Conservation (phyloP, 2,329 filamentous ascomycete genomes). For the Penicillium expansum region DNA sequence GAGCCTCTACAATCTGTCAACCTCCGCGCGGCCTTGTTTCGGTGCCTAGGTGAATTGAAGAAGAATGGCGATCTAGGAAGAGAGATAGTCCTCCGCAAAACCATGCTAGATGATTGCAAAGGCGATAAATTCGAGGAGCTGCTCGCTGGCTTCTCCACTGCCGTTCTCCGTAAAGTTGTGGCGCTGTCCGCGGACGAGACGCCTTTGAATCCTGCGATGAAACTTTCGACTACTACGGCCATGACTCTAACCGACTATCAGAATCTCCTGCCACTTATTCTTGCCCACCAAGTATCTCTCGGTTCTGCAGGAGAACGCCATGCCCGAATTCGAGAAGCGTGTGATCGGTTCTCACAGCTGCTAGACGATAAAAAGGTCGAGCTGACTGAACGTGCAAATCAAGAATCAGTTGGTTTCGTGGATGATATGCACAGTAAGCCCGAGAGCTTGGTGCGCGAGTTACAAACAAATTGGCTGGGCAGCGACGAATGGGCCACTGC, state of each 20-base stretch:
- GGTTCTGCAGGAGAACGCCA: constrained; percentile 59
- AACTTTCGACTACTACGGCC: constrained; percentile 54
- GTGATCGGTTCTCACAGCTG: constrained; percentile 62
- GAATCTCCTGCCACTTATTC: constrained; percentile 60
- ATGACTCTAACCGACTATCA: constrained; percentile 35
- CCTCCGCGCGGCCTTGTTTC: constrained; percentile 77
- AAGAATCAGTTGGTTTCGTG: constrained; percentile 17
- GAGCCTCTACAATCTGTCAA: constrained; percentile 90
- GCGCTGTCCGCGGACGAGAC: constrained; percentile 41
- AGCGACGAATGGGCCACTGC: constrained; percentile 70
- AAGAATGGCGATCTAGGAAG: constrained; percentile 79
- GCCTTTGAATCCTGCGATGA: constrained; percentile 52
- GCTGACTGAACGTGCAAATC: constrained; percentile 42
- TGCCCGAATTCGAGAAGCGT: constrained; percentile 57
- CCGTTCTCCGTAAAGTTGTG: constrained; percentile 70
- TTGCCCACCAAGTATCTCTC: constrained; percentile 71
- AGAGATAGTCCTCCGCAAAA: constrained; percentile 80
- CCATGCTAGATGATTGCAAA: constrained; percentile 94
- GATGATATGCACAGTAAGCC: constrained; percentile 39
- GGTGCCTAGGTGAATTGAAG: constrained; percentile 79
- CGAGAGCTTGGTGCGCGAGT: constrained; percentile 44
- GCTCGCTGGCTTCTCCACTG: constrained; percentile 76
- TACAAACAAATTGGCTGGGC: constrained; percentile 73
- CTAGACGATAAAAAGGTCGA: constrained; percentile 62
- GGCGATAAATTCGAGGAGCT: constrained; percentile 88